These are phyloP conservation scores for Protostelium mycophagum DNA, from an alignment of 78 protist genomes.

Conservation along the genomic window DNA sequence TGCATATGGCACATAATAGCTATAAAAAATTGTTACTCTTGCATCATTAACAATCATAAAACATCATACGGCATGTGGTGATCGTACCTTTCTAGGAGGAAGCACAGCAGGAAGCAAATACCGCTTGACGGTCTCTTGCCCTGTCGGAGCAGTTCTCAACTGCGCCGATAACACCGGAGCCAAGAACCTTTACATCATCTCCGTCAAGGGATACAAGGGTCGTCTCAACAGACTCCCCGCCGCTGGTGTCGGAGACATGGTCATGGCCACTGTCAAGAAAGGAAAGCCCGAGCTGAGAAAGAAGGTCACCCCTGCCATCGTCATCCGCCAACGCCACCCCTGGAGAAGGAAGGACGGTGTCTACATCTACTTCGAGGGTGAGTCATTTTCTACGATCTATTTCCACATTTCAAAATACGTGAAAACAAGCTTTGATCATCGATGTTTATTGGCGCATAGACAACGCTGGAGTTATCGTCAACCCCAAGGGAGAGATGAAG, in stretches of 20 bases:
- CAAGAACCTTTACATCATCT: constrained; percentile 97
- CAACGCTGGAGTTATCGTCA: constrained; percentile 99
- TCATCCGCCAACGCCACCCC: constrained; percentile 96
- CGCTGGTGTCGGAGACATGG: constrained; percentile 96
- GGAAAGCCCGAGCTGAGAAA: constrained; percentile 99
- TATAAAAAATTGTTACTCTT: background rate
- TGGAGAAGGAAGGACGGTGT: constrained; percentile 95
- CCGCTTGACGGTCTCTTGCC: constrained; percentile 62
- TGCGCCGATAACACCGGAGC: constrained; percentile 99
- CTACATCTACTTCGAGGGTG: constrained; percentile 93
- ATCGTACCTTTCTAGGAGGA: background rate
- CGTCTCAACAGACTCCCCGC: constrained; percentile 96
- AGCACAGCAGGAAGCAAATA: constrained; percentile 47
- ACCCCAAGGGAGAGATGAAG: constrained; percentile 99
- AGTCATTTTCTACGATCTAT: background rate
- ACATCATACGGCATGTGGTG: background rate
- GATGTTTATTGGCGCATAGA: constrained; percentile 37
- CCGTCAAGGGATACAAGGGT: constrained; percentile 93
- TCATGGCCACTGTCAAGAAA: constrained; percentile 97
- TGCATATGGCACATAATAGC: no score
- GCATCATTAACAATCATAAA: background rate
- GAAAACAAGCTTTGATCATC: background rate
- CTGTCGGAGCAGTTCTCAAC: constrained; percentile 96
- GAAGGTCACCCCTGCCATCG: constrained; percentile 95
- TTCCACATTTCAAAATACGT: background rate